Conservation (phyloP, 1,284 basidiomycete genomes). For the Ustilago sp. region DNA sequence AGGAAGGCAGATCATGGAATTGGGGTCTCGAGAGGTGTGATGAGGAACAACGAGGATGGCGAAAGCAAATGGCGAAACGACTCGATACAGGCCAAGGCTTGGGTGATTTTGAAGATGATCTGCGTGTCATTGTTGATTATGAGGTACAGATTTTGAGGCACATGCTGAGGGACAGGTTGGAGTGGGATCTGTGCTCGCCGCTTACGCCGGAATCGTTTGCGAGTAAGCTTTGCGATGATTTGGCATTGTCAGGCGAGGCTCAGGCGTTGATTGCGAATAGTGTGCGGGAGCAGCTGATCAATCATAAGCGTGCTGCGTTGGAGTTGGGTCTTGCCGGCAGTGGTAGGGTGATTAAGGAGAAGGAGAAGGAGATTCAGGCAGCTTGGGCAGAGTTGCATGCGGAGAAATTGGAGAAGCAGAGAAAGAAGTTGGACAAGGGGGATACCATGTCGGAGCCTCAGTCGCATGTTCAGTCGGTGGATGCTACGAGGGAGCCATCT, state of each 20-base stretch:
- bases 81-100: slow-evolving; percentile 35
- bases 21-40: slow-evolving; percentile 38
- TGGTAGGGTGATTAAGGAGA: slow-evolving; percentile 51
- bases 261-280: slow-evolving; percentile 89
- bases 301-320: slow-evolving; percentile 90
- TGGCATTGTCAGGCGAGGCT: slow-evolving; percentile 89
- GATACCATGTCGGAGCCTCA: slow-evolving; percentile 12
- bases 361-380: slow-evolving; percentile 53
- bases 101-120: slow-evolving; percentile 62
- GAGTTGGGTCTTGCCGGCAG: slow-evolving; percentile 86
- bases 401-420: slow-evolving; percentile 68
- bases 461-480: slow-evolving; percentile 19
- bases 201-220: slow-evolving; percentile 91
- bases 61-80: slow-evolving; percentile 34
- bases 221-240: slow-evolving; percentile 81
- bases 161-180: slow-evolving; percentile 92
- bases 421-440: slow-evolving; percentile 28
- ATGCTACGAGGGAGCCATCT: slow-evolving; percentile 33
- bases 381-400: slow-evolving; percentile 63
- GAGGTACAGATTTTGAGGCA: slow-evolving; percentile 96
- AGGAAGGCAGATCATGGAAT: slow-evolving; percentile 46
- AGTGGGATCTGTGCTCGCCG: slow-evolving; percentile 95
- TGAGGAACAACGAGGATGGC: slow-evolving; percentile 31
- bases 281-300: slow-evolving; percentile 91
- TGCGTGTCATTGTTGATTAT: slow-evolving; percentile 73